A percentile compares a stretch with the other conserved stretches of the same genome.
Conservation (phyloP, 2,329 filamentous ascomycete species). For the Scedosporium apiospermum region DNA sequence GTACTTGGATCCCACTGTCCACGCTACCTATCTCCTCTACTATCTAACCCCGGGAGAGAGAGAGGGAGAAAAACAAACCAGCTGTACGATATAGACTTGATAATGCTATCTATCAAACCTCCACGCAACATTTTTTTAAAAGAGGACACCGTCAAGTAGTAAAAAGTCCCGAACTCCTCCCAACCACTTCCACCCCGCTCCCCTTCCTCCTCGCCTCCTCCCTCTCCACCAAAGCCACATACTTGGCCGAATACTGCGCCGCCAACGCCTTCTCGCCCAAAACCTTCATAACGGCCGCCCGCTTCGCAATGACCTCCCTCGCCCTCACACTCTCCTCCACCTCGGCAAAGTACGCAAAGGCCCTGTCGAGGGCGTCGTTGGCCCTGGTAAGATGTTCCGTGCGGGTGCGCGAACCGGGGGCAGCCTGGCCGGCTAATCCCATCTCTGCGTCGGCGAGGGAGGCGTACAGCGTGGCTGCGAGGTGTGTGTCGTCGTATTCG, state of each 20-base stretch:
- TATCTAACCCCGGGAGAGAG: too few species aligned
- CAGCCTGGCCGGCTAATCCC: slow-evolving; percentile 56
- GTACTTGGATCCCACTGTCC: not conserved
- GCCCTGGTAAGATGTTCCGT: slow-evolving; percentile 51
- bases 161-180: not conserved
- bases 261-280: slow-evolving; percentile 54
- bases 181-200: not conserved
- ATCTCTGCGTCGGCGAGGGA: slow-evolving; percentile 69
- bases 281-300: slow-evolving; percentile 64
- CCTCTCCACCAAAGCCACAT: slow-evolving; percentile 45
- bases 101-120: not conserved
- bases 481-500: slow-evolving; percentile 54
- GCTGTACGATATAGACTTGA: too few species aligned
- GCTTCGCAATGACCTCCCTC: slow-evolving; percentile 75
- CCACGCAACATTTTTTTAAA: not conserved
- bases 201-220: slow-evolving; percentile 2
- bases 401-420: slow-evolving; percentile 31
- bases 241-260: slow-evolving; percentile 58
- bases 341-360: slow-evolving; percentile 54
- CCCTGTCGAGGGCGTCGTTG: slow-evolving; percentile 50
- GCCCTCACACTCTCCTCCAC: slow-evolving; percentile 58
- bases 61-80: too few species aligned
- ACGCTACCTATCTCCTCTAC: not conserved
- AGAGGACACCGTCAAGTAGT: not conserved
- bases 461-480: slow-evolving; percentile 59